These are phyloP conservation scores for bread wheat (Triticum aestivum) DNA, from an alignment of 176 grass and related monocot genomes.

Conservation along the genomic window IWGSC_CS_RefSeq_v2.1 NC_057802.1:14120398-14120897, in stretches of 20 bases:
- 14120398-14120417: background rate
- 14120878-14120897: background rate
- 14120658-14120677: background rate
- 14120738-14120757: too few relatives aligned
- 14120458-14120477: background rate
- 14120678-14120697: too few relatives aligned
- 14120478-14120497: constrained; percentile 16
- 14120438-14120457: background rate
- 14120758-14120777: constrained; percentile 17
- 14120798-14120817: constrained; percentile 35
- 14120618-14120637: background rate
- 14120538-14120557: constrained; percentile 9
- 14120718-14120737: background rate
- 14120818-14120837: constrained; percentile 21
- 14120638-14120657: background rate
- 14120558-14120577: constrained; percentile 8
- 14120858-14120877: background rate
- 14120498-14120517: background rate
- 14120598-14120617: constrained; percentile 2
- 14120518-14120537: constrained; percentile 27
- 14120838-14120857: constrained; percentile 6
- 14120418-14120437: background rate
- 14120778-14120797: constrained; percentile 1
- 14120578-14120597: constrained; percentile 41
- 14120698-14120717: background rate